A percentile compares a stretch with the other conserved stretches of the same genome.
Conservation (phyloP, 805 yeast genomes). For the Wickerhamomyces rabaulensis region DNA sequence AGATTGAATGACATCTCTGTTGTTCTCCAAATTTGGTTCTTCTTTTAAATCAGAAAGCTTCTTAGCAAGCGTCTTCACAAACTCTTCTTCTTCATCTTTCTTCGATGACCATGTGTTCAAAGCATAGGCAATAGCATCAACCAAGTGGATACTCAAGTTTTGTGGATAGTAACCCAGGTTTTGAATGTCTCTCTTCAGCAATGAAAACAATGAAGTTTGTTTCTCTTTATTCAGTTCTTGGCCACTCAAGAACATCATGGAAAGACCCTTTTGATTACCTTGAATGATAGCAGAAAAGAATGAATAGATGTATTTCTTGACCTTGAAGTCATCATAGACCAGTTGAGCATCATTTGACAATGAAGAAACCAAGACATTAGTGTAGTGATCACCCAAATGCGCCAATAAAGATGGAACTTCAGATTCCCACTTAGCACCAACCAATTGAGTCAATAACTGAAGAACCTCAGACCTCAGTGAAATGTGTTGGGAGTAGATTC, state of each 20-base stretch:
- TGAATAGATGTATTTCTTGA: slow-evolving; percentile 52
- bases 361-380: slow-evolving; percentile 54
- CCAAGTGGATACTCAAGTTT: slow-evolving; percentile 57
- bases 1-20: slow-evolving; percentile 26
- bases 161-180: slow-evolving; percentile 52
- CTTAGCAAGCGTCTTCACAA: slow-evolving; percentile 28
- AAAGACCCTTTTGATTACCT: slow-evolving; percentile 73
- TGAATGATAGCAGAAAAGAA: slow-evolving; percentile 65
- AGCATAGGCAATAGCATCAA: slow-evolving; percentile 71
- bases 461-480: slow-evolving; percentile 47
- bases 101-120: slow-evolving; percentile 74
- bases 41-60: slow-evolving; percentile 23
- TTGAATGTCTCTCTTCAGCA: slow-evolving; percentile 50
- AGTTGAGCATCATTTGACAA: slow-evolving; percentile 57
- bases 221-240: slow-evolving; percentile 22
- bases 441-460: slow-evolving; percentile 50
- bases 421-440: slow-evolving; percentile 49
- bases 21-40: slow-evolving; percentile 6
- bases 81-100: slow-evolving; percentile 34
- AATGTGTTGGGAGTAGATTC: slow-evolving; percentile 47
- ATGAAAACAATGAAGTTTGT: slow-evolving; percentile 42
- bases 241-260: slow-evolving; percentile 64
- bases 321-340: slow-evolving; percentile 44
- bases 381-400: slow-evolving; percentile 63
- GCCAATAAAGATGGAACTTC: slow-evolving; percentile 78